A percentile compares a stretch with the other conserved stretches of the same genome.
Conservation (phyloP, 768 basidiomycete genomes). For the Leccinum fibrillosum region DNA sequence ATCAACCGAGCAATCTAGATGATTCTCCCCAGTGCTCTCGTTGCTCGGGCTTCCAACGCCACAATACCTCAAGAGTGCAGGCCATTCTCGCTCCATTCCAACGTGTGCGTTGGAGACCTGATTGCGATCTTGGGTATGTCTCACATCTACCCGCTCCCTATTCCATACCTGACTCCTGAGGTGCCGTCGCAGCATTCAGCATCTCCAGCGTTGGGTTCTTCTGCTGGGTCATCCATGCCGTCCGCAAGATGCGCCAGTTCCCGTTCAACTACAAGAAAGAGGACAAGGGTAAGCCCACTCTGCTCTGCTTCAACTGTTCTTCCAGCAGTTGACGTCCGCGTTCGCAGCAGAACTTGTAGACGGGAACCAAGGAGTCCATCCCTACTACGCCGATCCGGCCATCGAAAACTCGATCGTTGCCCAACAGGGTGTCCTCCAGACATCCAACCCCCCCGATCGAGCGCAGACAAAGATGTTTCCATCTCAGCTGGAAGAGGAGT, state of each 20-base stretch:
- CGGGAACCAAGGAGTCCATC: constrained; percentile 4
- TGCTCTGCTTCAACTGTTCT: not conserved
- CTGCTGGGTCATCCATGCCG: constrained; percentile 18
- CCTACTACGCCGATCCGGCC: not conserved
- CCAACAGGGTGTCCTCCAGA: constrained; percentile 1
- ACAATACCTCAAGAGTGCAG: constrained; percentile 6
- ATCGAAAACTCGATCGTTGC: not conserved
- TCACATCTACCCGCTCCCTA: not conserved
- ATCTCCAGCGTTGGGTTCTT: constrained; percentile 19
- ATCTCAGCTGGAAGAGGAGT: not conserved
- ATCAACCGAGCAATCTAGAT: constrained; percentile 1
- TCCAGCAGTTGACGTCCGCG: not conserved
- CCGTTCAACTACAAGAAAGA: constrained; percentile 4
- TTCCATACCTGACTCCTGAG: not conserved
- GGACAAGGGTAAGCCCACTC: not conserved
- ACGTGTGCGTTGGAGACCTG: constrained; percentile 23
- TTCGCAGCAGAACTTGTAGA: constrained; percentile 1
- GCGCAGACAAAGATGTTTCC: constrained; percentile 7
- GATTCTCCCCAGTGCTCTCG: not conserved
- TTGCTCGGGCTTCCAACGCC: not conserved
- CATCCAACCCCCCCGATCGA: constrained; percentile 5
- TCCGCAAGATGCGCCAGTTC: constrained; percentile 18
- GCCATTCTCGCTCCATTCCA: constrained; percentile 9
- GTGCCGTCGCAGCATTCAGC: constrained; percentile 6
- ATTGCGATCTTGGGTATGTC: constrained; percentile 24